Conservation (phyloP, 2,329 filamentous ascomycete species). For the Colletotrichum melonis region DNA sequence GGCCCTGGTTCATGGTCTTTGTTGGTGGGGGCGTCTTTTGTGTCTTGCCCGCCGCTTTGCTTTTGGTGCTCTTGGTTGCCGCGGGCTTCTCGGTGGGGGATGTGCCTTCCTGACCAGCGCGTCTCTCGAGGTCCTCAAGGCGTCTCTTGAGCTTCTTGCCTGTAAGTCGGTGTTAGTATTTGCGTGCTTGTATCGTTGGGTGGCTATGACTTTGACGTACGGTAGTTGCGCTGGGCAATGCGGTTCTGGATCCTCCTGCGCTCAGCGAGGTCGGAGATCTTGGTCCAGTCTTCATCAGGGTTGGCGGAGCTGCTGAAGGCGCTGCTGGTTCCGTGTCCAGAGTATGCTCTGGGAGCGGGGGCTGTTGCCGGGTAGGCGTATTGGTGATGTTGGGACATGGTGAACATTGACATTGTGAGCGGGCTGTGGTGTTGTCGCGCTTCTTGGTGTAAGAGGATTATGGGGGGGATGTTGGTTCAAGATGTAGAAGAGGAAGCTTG, state of each 20-base stretch:
- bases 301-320: slow-evolving; percentile 95
- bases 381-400: slow-evolving; percentile 55
- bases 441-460: neutral
- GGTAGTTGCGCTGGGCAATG: slow-evolving; percentile 97
- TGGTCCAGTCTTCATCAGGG: slow-evolving; percentile 98
- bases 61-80: slow-evolving; percentile 55
- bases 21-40: slow-evolving; percentile 47
- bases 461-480: neutral
- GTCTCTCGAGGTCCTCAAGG: slow-evolving; percentile 85
- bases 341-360: slow-evolving; percentile 72
- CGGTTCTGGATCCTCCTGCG: slow-evolving; percentile 95
- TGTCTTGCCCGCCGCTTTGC: slow-evolving; percentile 44
- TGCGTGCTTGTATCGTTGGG: neutral
- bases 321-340: slow-evolving; percentile 84
- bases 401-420: slow-evolving; percentile 50
- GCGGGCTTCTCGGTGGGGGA: slow-evolving; percentile 52
- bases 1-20: slow-evolving; percentile 59
- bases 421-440: neutral
- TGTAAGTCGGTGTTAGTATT: slow-evolving; percentile 45
- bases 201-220: slow-evolving; percentile 62
- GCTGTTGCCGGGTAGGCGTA: slow-evolving; percentile 52
- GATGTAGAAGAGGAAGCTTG: neutral
- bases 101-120: slow-evolving; percentile 70
- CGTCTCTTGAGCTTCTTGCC: slow-evolving; percentile 95
- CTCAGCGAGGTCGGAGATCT: slow-evolving; percentile 97